Base-by-base conservation (phyloP, 257 asterid species). In the Osmanthus fragrans region DNA sequence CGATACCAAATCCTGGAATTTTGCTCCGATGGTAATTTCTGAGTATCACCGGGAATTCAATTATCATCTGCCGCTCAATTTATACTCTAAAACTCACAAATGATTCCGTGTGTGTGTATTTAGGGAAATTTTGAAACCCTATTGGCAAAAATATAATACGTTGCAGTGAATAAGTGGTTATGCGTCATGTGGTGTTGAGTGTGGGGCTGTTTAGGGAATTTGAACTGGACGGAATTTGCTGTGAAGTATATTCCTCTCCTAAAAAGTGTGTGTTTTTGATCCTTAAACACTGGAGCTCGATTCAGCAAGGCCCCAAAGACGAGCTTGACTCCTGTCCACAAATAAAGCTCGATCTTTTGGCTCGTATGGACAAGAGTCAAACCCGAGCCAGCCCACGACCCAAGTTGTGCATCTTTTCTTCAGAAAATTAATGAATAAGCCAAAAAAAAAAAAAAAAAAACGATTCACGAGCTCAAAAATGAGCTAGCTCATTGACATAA, bases 31-130 rank as follows among this genome's bases (percentile, higher is more conserved):
- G 6, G 25, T 15, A 49, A 16, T 63, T 32, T 68, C 67, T 23
- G 23, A 18, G 21, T 60, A 73, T 34, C 58, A 75, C 27, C 63
- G 34, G 81, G 75, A 73, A 75, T 51, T 82, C 54, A 79, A 83
- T 73, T 80, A 79, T 89, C 93, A 90, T 90, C 90, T 80, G 87
- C 76, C 16, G 70, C 82, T 39, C 21, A 32, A 25, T 12, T 51
- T 71, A n/a, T 33, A 15, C 79, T 33, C 66, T 70, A 40, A 64
- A 49, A 71, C 32, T 12, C 40, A 13, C 29, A 16, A 29, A 34
- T 13, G n/a, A 47, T 64, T 70, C 58, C 21, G 15, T 11, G 16
- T 56, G 13, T 7, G 66, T 58, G 8, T 3, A 68, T 79, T 1
- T 18, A 21, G 64, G 39, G 39, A 68, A 65, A 79, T 36, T 60